Base-by-base conservation (phyloP, 371 early-diverging fungal genomes). In the Haplosporangium sp. region DNA sequence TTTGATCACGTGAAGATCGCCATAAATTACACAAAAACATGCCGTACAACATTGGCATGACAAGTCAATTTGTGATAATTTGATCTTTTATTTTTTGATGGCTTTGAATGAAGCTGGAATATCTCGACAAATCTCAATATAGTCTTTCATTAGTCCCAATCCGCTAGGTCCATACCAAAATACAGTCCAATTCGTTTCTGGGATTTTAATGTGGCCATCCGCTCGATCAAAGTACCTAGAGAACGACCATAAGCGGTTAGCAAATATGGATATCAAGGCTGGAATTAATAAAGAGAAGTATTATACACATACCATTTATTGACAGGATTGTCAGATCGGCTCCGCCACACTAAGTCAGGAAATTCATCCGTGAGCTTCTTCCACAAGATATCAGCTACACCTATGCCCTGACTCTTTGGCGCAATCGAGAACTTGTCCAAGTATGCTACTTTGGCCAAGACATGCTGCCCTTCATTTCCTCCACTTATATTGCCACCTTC, bases 311-410 rank as follows among this genome's bases (percentile, higher is more conserved):
- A 88, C 97, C 97, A 97, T 76, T 93, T 93, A 74, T 97, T 98
- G 20, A 98, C 97, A 0, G 93, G 94, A 73, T 98, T 98, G 48
- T 92, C 90, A n/a, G 87, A 85, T 59, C 97, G 88, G 70, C 93
- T 92, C 72, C 98, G 86, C 98, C 98, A 98, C 63, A 92, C 86
- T 61, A 96, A 77, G 79, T 90, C 88, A 0, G 92, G 91, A 72
- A 92, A 95, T n/a, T 84, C 84, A 50, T 87, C 87, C 44, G 88
- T 85, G 84, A 98, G 85, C 58, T 88, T 87, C 40, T 90, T 88
- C 98, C 98, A 98, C 61, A 98, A 71, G 13, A 96, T 94, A 81
- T 98, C 98, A 0, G 97, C 97, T 39, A 96, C 89, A 0, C 98
- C 98, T 44, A 94, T 93, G 9, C 98, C 98, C 83, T 97, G 97